phyloP scores from a whole-genome alignment of 192 early-diverging fungal species.

The Backusella australiensis region DNA sequence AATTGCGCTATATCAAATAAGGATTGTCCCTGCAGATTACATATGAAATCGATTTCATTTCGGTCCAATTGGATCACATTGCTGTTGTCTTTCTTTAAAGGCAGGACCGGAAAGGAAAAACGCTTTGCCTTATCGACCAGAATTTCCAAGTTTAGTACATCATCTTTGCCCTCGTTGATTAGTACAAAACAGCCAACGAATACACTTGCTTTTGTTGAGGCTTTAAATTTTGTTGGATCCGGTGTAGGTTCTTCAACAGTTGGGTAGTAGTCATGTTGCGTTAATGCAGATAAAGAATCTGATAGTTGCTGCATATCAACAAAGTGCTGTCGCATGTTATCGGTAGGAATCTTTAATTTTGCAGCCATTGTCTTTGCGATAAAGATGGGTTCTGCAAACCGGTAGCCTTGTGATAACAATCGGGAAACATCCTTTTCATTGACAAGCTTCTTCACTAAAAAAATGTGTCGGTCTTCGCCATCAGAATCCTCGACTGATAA shows the following conservation, averaged over 20 bases:
- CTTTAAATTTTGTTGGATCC: conserved; percentile 1
- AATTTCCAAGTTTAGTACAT: conserved; percentile 12
- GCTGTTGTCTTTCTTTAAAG: conserved; percentile 15
- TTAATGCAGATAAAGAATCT: conserved; percentile 4
- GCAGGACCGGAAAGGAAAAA: conserved; percentile 22
- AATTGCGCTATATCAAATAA: conserved; percentile 12
- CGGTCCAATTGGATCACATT: neutral
- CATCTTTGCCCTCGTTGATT: conserved; percentile 15
- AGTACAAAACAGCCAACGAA: conserved; percentile 24
- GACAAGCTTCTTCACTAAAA: conserved; percentile 33
- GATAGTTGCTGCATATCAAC: conserved; percentile 27
- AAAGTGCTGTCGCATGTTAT: conserved; percentile 32
- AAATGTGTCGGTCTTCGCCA: conserved; percentile 28
- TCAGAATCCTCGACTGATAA: conserved; percentile 13
- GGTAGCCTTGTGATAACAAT: conserved; percentile 33
- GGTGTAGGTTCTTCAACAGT: neutral
- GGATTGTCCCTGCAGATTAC: neutral
- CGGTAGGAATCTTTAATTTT: conserved; percentile 21
- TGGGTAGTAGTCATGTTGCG: neutral
- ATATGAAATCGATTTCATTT: conserved; percentile 12
- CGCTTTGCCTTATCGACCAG: conserved; percentile 21
- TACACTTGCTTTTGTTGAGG: conserved; percentile 1
- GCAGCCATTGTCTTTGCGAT: conserved; percentile 36
- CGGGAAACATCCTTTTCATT: conserved; percentile 7
- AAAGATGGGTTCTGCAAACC: conserved; percentile 33